Conservation (phyloP, 1,284 basidiomycete species). For the Boletus hoseneyae region DNA sequence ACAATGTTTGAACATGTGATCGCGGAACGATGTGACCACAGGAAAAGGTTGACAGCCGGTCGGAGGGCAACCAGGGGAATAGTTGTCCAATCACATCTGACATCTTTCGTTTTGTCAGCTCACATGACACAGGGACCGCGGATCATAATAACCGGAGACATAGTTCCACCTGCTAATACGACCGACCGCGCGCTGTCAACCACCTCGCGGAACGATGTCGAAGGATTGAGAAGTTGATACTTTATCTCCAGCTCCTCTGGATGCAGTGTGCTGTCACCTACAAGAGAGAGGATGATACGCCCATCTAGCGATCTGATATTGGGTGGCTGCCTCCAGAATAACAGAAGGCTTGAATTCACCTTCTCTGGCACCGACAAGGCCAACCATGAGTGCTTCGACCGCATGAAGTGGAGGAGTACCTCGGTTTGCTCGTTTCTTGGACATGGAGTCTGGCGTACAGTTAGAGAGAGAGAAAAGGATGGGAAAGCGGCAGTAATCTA, state of each 20-base stretch:
- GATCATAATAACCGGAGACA: constrained; percentile 77
- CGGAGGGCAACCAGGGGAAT: constrained; percentile 63
- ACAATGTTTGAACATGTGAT: constrained; percentile 75
- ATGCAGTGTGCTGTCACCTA: constrained; percentile 27
- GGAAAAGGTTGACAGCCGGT: constrained; percentile 75
- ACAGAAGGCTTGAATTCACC: constrained; percentile 42
- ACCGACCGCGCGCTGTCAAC: constrained; percentile 79
- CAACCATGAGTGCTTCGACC: constrained; percentile 83
- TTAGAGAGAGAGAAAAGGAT: neutral
- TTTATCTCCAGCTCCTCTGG: constrained; percentile 66
- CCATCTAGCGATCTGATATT: constrained; percentile 47
- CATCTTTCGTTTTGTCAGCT: constrained; percentile 52
- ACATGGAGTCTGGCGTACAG: constrained; percentile 25
- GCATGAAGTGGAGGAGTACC: constrained; percentile 77
- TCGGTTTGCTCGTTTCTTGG: constrained; percentile 32
- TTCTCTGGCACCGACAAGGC: constrained; percentile 77
- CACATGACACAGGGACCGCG: neutral
- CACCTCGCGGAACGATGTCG: constrained; percentile 81
- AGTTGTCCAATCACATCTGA: constrained; percentile 87
- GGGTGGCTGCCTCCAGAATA: neutral
- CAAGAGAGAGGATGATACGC: constrained; percentile 53
- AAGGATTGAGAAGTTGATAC: constrained; percentile 94
- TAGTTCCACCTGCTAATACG: constrained; percentile 92
- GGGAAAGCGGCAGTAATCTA: constrained; percentile 7
- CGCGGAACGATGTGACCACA: constrained; percentile 93